Evolutionary conservation across 2,329 filamentous ascomycete genomes (phyloP).

Genomic region (Didymella glomerata): DNA sequence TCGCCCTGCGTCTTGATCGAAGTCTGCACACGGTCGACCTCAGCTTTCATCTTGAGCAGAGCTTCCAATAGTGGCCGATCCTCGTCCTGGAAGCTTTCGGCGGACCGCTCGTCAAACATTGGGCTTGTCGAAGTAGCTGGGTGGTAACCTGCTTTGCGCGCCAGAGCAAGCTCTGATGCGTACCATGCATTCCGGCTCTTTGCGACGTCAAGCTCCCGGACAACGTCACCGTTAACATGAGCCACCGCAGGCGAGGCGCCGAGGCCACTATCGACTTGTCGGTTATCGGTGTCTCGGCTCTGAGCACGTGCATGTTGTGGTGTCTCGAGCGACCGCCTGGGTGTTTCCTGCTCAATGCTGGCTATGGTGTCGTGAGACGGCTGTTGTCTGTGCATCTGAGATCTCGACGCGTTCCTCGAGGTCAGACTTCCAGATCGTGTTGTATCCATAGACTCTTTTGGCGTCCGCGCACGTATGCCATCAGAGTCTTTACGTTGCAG

Average conservation of each 20-base stretch:
- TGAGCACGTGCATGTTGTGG: slow-evolving; percentile 39
- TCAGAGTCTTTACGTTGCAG: slow-evolving; percentile 44
- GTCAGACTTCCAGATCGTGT: slow-evolving; percentile 44
- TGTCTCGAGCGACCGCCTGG: slow-evolving; percentile 45
- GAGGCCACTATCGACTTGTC: slow-evolving; percentile 67
- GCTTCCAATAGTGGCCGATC: slow-evolving; percentile 93
- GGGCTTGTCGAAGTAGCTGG: slow-evolving; percentile 75
- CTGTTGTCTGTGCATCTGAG: slow-evolving; percentile 59
- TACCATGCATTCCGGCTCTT: slow-evolving; percentile 96
- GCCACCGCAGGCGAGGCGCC: slow-evolving; percentile 68
- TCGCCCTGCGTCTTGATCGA: slow-evolving; percentile 89
- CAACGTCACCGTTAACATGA: slow-evolving; percentile 73
- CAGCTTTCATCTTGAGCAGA: slow-evolving; percentile 86
- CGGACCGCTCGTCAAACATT: slow-evolving; percentile 75
- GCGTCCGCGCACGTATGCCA: slow-evolving; percentile 37
- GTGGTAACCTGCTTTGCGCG: slow-evolving; percentile 86
- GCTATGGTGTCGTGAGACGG: slow-evolving; percentile 67
- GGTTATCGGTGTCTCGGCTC: slow-evolving; percentile 44
- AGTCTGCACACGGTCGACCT: slow-evolving; percentile 86
- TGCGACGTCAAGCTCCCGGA: slow-evolving; percentile 85
- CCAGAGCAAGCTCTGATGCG: slow-evolving; percentile 90
- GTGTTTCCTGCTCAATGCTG: slow-evolving; percentile 58
- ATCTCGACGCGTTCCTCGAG: slow-evolving; percentile 49
- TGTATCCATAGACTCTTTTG: slow-evolving; percentile 50
- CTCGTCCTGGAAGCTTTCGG: slow-evolving; percentile 87